Evolutionary conservation across 1,139 yeast species (phyloP), one percentile per base, ranked within the genome.

Genomic region (Kodamaea ohmeri): DNA sequence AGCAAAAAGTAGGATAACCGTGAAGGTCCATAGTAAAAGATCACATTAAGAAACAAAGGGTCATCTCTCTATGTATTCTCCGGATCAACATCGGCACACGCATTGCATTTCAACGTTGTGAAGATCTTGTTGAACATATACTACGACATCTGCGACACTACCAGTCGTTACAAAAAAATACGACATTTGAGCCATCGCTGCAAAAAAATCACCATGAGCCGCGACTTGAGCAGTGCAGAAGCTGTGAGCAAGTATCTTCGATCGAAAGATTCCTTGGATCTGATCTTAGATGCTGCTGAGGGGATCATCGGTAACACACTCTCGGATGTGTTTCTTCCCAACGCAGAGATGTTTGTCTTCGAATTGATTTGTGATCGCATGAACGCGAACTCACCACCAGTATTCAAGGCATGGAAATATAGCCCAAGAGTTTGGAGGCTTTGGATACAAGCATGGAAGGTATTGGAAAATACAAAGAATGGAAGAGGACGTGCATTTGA

Each of bases 291-390:
- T 1, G 61, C 67, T 3, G 73, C 83, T 1, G 55, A 56, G 19
- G 53, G 60, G 6, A 55, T 83, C 7, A 47, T 78, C 1, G 59
- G 64, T 9, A 67, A 65, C 5, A 29, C 27, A 7, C 19, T 30
- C 9, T 51, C 66, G 12, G 50, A 64, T 1, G 65, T 78, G 0
- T 71, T 71, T 43, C 71, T 88, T 9, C 96, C 96, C 3, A 76
- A 81, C 42, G 68, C 66, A 38, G 69, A 73, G 11, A 51, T 61
- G 0, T 87, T 88, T 40, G 60, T 87, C 2, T 63, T 84, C 28
- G 90, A 84, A 38, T 69, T 89, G 49, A 48, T 84, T 2, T 66
- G 80, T 44, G 94, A 86, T 51, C 68, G 90, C 47, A 58, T 87
- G 48, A 73, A 73, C 42, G 87, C 80, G 42, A 43, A 44, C 22